Base-by-base conservation (phyloP, 345 rosid species). In the Dipteronia sinensis region DNA sequence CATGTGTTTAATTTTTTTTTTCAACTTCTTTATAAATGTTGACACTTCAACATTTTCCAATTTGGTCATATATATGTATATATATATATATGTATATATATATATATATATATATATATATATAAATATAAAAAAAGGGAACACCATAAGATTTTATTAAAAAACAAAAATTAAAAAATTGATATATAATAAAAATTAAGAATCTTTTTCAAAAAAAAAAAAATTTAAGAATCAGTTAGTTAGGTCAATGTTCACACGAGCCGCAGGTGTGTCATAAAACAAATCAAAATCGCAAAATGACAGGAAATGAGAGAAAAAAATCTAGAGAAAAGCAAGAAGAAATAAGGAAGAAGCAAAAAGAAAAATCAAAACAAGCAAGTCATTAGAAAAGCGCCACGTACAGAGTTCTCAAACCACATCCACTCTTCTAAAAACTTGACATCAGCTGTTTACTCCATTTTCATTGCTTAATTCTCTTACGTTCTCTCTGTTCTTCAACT, bases 351-450 rank as follows among this genome's bases (percentile, higher is more conserved):
- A 31, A 6, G 19, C 27, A 10, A 44, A 0, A 67, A 76, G 46
- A 1, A 73, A 74, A 62, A 56, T 29, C 40, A 34, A 49, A 34
- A 6, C 27, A 25, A 62, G 59, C 15, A 1, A 27, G 62, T 81
- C 89, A 84, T 77, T 76, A 31, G 10, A 17, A 69, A 72, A 78
- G 75, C 23, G 86, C 87, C 94, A 92, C 94, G 97, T 87, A 80
- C 2, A 53, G 80, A 71, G 34, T 56, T 65, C 80, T 67, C 77
- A 73, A 86, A 78, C 97, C 93, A 90, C 94, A 90, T 84, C 94
- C 85, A 29, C 71, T 76, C 74, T 78, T 69, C 80, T 56, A 62
- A 74, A 74, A 67, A n/a, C 72, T 38, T 3, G 67, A 73, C 78
- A 3, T 7, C 77, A 61, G 46, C 72, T 25, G 58, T 20, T 1